A percentile compares a stretch with the other conserved stretches of the same genome.
phyloP scores from a whole-genome alignment of 2,329 filamentous ascomycete species.

The Lithohypha guttulata region DNA sequence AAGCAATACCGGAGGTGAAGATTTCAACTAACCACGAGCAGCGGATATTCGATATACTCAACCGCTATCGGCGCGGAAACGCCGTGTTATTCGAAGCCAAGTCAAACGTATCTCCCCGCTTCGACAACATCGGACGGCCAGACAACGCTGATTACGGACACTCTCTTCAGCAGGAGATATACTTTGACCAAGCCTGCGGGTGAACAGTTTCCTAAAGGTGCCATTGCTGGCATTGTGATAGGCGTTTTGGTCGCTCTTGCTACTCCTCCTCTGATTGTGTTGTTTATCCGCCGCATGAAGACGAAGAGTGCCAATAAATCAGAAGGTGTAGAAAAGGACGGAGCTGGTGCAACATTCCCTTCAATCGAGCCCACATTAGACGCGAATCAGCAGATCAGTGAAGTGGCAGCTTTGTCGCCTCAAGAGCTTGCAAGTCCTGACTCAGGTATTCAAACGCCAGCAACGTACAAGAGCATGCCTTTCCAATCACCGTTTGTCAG shows the following conservation, averaged over 20 bases:
- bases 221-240: conserved; percentile 19
- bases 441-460: conserved; percentile 8
- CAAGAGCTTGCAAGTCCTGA: conserved; percentile 20
- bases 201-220: conserved; percentile 13
- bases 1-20: neutral
- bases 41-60: conserved; percentile 22
- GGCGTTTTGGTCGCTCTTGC: conserved; percentile 12
- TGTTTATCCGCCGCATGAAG: conserved; percentile 10
- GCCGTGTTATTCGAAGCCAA: conserved; percentile 19
- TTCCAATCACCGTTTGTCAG: neutral
- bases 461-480: conserved; percentile 12
- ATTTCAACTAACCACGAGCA: conserved; percentile 12
- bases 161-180: conserved; percentile 20
- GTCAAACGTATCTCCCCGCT: conserved; percentile 17
- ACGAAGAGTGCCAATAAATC: conserved; percentile 11
- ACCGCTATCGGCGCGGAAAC: conserved; percentile 19
- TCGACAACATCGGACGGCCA: conserved; percentile 13
- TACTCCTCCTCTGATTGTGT: conserved; percentile 9
- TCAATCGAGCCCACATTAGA: conserved; percentile 16
- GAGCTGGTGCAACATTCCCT: conserved; percentile 17
- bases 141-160: conserved; percentile 21
- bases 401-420: conserved; percentile 12
- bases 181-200: conserved; percentile 9
- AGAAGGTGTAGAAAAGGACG: conserved; percentile 7
- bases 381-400: neutral